A percentile compares a stretch with the other conserved stretches of the same genome.
Conservation (phyloP, 2,329 filamentous ascomycete genomes). For the Taxawa tesnikishii region DNA sequence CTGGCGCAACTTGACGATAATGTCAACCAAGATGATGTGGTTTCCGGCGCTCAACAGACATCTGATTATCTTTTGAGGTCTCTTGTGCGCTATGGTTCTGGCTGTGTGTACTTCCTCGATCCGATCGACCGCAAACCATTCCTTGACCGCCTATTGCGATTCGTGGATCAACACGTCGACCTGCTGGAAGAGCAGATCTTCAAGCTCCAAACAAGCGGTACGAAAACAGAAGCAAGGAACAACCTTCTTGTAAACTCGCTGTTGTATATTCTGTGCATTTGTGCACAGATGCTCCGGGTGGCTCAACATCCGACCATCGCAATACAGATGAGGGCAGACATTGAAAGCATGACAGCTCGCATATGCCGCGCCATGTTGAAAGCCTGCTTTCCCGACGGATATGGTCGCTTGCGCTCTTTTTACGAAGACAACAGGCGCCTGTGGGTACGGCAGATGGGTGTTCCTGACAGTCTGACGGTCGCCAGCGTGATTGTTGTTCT, state of each 20-base stretch:
- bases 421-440: conserved; percentile 32
- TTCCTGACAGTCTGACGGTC: conserved; percentile 29
- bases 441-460: conserved; percentile 33
- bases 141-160: conserved; percentile 26
- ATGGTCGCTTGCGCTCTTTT: conserved; percentile 25
- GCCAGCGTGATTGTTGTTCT: conserved; percentile 36
- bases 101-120: conserved; percentile 40
- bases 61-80: conserved; percentile 26
- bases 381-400: conserved; percentile 3
- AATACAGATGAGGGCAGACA: not conserved
- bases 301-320: not conserved
- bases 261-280: conserved; percentile 6
- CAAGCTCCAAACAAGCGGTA: not conserved
- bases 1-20: conserved; percentile 2
- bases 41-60: conserved; percentile 1
- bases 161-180: conserved; percentile 24
- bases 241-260: conserved; percentile 4
- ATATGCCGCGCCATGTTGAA: conserved; percentile 1
- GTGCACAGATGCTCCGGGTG: conserved; percentile 3
- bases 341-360: not conserved
- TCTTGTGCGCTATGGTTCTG: conserved; percentile 36
- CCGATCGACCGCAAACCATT: conserved; percentile 39
- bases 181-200: conserved; percentile 5
- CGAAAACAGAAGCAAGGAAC: not conserved
- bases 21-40: conserved; percentile 2